Evolutionary conservation across 2,329 filamentous ascomycete species (phyloP), one percentile per base, ranked within the genome.

Genomic region (Calonectria leucothoes): DNA sequence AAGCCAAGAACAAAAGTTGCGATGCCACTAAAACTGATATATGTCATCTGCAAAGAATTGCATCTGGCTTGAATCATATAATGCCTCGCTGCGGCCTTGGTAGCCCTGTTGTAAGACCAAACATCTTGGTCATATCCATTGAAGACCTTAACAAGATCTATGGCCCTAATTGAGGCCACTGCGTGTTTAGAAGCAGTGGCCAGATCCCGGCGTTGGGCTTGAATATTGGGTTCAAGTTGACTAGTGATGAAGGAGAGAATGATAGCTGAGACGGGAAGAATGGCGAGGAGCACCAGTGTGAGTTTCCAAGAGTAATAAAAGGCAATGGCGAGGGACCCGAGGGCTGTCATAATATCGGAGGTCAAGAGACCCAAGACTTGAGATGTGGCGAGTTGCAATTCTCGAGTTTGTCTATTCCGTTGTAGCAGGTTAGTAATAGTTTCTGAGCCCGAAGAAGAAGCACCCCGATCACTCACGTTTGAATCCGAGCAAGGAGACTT

Each of bases 1-100:
- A 98, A 98, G 0, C 95, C 96, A 71, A 95, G 90, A 0, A 97
- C 93, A 77, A 98, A 98, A 82, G 98, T 92, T 2, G 88, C 88
- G 4, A 95, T 89, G 35, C 93, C 92, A 86, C 95, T 92, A 77
- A 97, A 91, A 59, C 93, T 92, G 66, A 94, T 89, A 61, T 94
- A 90, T 0, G 92, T 93, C 80, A 94, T 92, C 80, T 98, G 95
- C 4, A 92, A 82, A 0, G 94, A 92, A 76, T 92, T 94, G 20
- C 91, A 88, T 57, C 90, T 88, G 0, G 93, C 93, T 81, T 96
- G 94, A 20, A 89, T 85, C 14, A 92, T 85, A 77, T 95, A 98
- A 66, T 90, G 89, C 1, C 82, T 83, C 27, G 91, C 91, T 1
- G 94, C 93, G 8, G 86, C 83, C 55, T 87, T 86, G 35, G 94